Evolutionary conservation across 768 basidiomycete genomes (phyloP), one percentile per base, ranked within the genome.

Genomic region (Psilocybe tampanensis): DNA sequence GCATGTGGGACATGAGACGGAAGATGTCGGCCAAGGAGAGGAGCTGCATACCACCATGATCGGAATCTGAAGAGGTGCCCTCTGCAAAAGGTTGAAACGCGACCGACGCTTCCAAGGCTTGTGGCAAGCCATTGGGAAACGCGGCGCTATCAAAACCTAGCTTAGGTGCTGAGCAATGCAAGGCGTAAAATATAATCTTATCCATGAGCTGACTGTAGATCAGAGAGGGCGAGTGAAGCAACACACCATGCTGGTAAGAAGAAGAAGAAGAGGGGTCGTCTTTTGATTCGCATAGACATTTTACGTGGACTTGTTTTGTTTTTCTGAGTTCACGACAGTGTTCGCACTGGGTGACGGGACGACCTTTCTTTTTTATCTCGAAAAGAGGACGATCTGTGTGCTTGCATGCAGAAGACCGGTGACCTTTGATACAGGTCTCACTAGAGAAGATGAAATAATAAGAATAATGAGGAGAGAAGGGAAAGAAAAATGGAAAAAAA

Each of bases 391-490:
- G 84, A 70, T 94, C 92, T 52, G 85, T 89, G 70, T 96, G 94
- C 67, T 86, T 88, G 75, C 94, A 96, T 26, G 86, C 82, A 15
- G 92, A 92, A 15, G 94, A 95, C 47, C 94, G 85, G 74, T 96
- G 94, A 17, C 94, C 94, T 75, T 94, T 94, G 73, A 95, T 95
- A 76, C 94, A 96, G 63, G 92, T 90, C 77, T 91, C 91, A 72
- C 93, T 94, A 64, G 21, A 52, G 49, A 45, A 44, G 58, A 44
- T 36, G 29, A 54, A 42, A 58, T 12, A 21, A 55, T 53, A 54
- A 55, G 42, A 54, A 58, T 55, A 44, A 3, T 24, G 47, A 57
- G 8, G 52, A 58, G 55, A 55, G 47, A 44, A 21, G 45, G 55
- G 43, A n/a, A 54, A 47, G 43, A 41, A 13, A 15, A n/a, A 19